phyloP scores from a whole-genome alignment of 2,329 filamentous ascomycete species.

The Mycosphaerella sp. region DNA sequence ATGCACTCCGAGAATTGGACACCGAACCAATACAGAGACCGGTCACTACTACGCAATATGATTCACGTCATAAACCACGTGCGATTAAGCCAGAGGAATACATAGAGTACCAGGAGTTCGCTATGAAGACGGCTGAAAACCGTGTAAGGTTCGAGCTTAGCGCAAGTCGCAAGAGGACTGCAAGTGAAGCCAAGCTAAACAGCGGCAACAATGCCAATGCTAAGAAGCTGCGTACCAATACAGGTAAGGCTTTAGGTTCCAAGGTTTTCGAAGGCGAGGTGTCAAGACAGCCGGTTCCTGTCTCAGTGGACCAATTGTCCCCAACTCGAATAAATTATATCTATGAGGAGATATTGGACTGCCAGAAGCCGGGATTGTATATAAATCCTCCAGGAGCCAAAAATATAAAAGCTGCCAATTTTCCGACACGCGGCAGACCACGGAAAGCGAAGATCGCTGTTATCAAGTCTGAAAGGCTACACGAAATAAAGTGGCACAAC shows the following conservation, averaged over 20 bases:
- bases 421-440: constrained; percentile 36
- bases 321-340: constrained; percentile 25
- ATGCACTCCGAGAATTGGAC: no score
- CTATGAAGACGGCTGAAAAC: constrained; percentile 14
- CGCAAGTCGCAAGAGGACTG: constrained; percentile 6
- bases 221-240: constrained; percentile 1
- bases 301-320: constrained; percentile 4
- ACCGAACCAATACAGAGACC: not conserved
- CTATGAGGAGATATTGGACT: constrained; percentile 30
- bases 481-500: constrained; percentile 35
- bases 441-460: constrained; percentile 41
- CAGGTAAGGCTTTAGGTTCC: not conserved
- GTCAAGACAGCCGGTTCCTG: not conserved
- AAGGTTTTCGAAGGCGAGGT: not conserved
- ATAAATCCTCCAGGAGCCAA: constrained; percentile 43
- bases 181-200: not conserved
- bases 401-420: constrained; percentile 27
- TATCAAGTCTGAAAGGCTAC: constrained; percentile 36
- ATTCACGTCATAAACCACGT: constrained; percentile 3
- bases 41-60: not conserved
- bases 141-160: constrained; percentile 12
- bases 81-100: constrained; percentile 19
- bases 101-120: constrained; percentile 19
- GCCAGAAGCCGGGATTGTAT: constrained; percentile 37
- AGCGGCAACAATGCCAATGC: not conserved